Percentiles rank a stretch among this genome's conserved stretches.
phyloP scores from a whole-genome alignment of 1,139 yeast species.

The Arxiozyma slooffiae region DNA sequence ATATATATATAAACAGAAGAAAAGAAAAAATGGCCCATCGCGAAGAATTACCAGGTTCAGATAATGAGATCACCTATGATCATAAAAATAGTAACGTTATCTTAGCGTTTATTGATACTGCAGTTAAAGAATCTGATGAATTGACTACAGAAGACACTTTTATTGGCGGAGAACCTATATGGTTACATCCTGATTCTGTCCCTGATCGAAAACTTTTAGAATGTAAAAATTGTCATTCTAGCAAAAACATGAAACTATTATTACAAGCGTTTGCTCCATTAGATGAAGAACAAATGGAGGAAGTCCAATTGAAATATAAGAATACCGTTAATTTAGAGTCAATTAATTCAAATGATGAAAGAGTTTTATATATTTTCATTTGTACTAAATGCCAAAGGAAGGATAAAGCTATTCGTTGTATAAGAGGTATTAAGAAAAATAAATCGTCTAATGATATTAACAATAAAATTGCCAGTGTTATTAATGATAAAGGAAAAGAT shows the following conservation, averaged over 20 bases:
- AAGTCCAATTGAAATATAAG: constrained; percentile 12
- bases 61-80: constrained; percentile 15
- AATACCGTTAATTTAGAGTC: constrained; percentile 10
- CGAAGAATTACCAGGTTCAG: constrained; percentile 15
- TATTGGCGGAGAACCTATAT: constrained; percentile 65
- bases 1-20: too few relatives aligned
- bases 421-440: constrained; percentile 64
- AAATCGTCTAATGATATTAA: constrained; percentile 36
- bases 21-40: constrained; percentile 5
- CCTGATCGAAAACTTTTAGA: constrained; percentile 44
- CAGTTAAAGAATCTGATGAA: constrained; percentile 34
- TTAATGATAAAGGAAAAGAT: constrained; percentile 33
- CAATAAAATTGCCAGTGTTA: constrained; percentile 35
- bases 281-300: constrained; percentile 32
- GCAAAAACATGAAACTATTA: constrained; percentile 50
- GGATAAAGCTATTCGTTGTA: constrained; percentile 59
- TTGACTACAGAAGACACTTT: constrained; percentile 65
- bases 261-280: constrained; percentile 75
- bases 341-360: constrained; percentile 57
- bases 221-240: constrained; percentile 54
- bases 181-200: constrained; percentile 46
- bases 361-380: constrained; percentile 69
- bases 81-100: constrained; percentile 29
- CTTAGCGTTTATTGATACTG: constrained; percentile 57
- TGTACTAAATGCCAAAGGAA: constrained; percentile 66